Percentiles rank a stretch among this genome's conserved stretches.
These are phyloP conservation scores for Porphyrellus cyaneotinctus DNA, from an alignment of 768 basidiomycete genomes.

Conservation along the genomic window DNA sequence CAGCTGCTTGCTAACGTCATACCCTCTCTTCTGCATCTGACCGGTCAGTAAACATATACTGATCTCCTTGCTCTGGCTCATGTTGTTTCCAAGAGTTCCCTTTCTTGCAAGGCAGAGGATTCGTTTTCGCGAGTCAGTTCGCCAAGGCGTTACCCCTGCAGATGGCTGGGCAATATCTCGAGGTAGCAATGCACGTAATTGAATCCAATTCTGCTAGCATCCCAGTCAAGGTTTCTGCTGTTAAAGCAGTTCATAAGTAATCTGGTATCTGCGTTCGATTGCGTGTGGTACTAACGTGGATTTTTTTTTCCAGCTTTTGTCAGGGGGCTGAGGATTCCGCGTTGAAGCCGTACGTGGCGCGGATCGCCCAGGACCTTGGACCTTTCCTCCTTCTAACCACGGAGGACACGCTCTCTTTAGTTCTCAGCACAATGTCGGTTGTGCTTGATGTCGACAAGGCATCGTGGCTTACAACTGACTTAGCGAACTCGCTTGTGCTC, in stretches of 20 bases:
- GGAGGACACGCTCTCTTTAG: constrained; percentile 85
- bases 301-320: constrained; percentile 53
- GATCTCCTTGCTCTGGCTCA: not conserved
- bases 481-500: constrained; percentile 61
- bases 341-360: constrained; percentile 59
- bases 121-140: constrained; percentile 92
- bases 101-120: constrained; percentile 92
- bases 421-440: constrained; percentile 81
- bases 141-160: constrained; percentile 66
- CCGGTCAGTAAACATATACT: constrained; percentile 47
- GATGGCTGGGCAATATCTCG: constrained; percentile 80
- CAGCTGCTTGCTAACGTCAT: constrained; percentile 73
- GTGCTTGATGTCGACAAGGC: constrained; percentile 71
- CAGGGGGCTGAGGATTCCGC: constrained; percentile 54
- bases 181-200: constrained; percentile 81
- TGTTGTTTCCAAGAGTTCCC: constrained; percentile 56
- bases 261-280: constrained; percentile 19
- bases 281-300: constrained; percentile 3
- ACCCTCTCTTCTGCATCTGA: constrained; percentile 65
- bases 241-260: constrained; percentile 91
- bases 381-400: constrained; percentile 78
- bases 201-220: constrained; percentile 66
- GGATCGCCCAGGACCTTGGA: constrained; percentile 76
- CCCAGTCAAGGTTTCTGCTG: constrained; percentile 92
- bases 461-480: constrained; percentile 65